Conservation (phyloP, 495 filamentous ascomycete genomes). For the Clohesyomyces aquaticus region DNA sequence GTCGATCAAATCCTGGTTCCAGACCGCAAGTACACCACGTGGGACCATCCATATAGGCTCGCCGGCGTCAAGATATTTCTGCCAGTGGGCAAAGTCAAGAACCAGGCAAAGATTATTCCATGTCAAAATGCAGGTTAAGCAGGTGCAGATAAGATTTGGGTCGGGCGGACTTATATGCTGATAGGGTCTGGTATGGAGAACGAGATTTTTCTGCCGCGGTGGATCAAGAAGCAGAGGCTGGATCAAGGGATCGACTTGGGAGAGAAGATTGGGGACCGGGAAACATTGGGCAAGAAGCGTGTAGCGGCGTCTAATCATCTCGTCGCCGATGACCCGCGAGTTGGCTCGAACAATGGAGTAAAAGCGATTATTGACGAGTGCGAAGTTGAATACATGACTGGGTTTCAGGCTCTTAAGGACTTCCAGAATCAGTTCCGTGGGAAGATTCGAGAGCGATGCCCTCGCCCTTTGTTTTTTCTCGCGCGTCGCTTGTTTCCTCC, state of each 20-base stretch:
- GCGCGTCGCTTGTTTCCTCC: conserved; percentile 45
- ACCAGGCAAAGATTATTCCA: conserved; percentile 58
- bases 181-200: conserved; percentile 52
- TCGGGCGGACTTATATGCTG: conserved; percentile 54
- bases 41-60: conserved; percentile 57
- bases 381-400: conserved; percentile 53
- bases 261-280: conserved; percentile 51
- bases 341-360: conserved; percentile 49
- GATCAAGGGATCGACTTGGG: conserved; percentile 47
- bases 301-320: conserved; percentile 52
- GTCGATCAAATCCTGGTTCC: conserved; percentile 53
- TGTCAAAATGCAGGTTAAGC: conserved; percentile 55
- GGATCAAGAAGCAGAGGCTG: conserved; percentile 46
- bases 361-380: conserved; percentile 46
- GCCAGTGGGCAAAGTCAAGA: conserved; percentile 61
- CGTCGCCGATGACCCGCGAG: conserved; percentile 47
- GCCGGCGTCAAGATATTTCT: conserved; percentile 53
- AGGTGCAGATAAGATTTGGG: conserved; percentile 52
- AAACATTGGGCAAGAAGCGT: conserved; percentile 54
- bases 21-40: conserved; percentile 50
- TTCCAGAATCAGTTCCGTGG: conserved; percentile 55
- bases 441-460: conserved; percentile 49
- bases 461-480: conserved; percentile 46
- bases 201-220: conserved; percentile 46
- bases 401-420: conserved; percentile 53